Evolutionary conservation across 163 green algal species (phyloP), one percentile per base, ranked within the genome.

Genomic region (Scenedesmus sp.): DNA sequence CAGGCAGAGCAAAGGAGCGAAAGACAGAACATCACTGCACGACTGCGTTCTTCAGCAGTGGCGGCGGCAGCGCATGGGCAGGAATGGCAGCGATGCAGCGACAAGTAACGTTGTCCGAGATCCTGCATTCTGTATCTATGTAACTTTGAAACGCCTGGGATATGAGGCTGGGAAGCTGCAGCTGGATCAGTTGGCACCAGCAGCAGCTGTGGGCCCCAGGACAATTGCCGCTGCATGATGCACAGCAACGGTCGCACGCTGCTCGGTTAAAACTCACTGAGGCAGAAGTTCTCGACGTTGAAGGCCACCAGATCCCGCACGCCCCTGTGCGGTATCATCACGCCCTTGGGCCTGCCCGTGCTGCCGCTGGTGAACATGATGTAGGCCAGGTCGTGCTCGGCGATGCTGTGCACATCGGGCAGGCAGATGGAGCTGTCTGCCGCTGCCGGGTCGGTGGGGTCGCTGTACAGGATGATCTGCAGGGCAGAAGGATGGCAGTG

Each of bases 301-400:
- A 76, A 76, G 30, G 65, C 65, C 65, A 76, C 65, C 65, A 76
- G 65, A 30, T 76, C 65, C 65, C 65, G 37, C 9, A 76, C 65
- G 30, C 65, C 65, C 65, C 65, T 76, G 65, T 76, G 65, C 2
- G 65, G 65, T 5, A 76, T 76, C 81, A 72, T 70, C 30, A 86
- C 81, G 20, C 81, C 81, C 49, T 86, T 86, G 26, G 81, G 81
- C 81, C 81, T 40, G 44, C 81, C 81, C 15, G 81, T 86, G 81
- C 81, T 86, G 81, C 81, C 81, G 59, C 43, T 70, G 35, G 81
- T 86, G 30, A 86, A 86, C 44, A 86, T 86, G 81, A 70, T 72
- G 81, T 86, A 86, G 6, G 81, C 81, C 49, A 86, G 44, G 26
- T 86, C 44, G 24, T 76, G 30, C 3, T 76, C 65, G 1, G 30